Percentiles rank a stretch among this genome's conserved stretches.
Evolutionary conservation across 2,329 filamentous ascomycete species (phyloP).

Genomic region (Aspergillus cejpii): DNA sequence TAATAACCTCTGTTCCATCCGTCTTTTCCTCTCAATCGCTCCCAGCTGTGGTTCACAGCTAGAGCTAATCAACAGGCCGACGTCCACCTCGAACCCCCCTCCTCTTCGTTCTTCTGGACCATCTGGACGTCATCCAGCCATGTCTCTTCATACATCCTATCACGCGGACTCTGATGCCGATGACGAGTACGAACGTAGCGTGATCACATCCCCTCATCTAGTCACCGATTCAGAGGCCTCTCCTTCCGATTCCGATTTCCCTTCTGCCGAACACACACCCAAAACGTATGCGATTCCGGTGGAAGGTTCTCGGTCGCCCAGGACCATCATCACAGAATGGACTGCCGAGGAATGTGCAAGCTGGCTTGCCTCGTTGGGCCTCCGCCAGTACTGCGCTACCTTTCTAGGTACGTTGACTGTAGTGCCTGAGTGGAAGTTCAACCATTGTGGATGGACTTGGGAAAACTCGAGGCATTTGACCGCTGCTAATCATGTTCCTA

Average conservation of each 20-base stretch:
- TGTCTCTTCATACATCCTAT: conserved; percentile 46
- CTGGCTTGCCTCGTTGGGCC: conserved; percentile 71
- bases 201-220: conserved; percentile 52
- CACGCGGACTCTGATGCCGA: conserved; percentile 60
- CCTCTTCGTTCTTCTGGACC: conserved; percentile 9
- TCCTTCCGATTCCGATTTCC: conserved; percentile 52
- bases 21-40: background rate
- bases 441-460: background rate
- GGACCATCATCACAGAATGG: conserved; percentile 55
- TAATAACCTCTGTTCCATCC: background rate
- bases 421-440: conserved; percentile 9
- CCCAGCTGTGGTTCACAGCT: background rate
- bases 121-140: conserved; percentile 22
- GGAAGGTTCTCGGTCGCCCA: conserved; percentile 50
- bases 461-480: background rate
- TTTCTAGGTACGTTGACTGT: conserved; percentile 65
- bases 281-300: conserved; percentile 51
- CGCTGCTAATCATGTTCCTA: background rate
- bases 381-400: conserved; percentile 72
- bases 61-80: conserved; percentile 1
- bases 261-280: conserved; percentile 56
- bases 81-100: conserved; percentile 11
- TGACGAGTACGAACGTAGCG: conserved; percentile 58
- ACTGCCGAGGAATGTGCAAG: conserved; percentile 81
- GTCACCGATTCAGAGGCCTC: conserved; percentile 53